Base-by-base conservation (phyloP, 371 early-diverging fungal species). In the Nematocida sp. region DNA sequence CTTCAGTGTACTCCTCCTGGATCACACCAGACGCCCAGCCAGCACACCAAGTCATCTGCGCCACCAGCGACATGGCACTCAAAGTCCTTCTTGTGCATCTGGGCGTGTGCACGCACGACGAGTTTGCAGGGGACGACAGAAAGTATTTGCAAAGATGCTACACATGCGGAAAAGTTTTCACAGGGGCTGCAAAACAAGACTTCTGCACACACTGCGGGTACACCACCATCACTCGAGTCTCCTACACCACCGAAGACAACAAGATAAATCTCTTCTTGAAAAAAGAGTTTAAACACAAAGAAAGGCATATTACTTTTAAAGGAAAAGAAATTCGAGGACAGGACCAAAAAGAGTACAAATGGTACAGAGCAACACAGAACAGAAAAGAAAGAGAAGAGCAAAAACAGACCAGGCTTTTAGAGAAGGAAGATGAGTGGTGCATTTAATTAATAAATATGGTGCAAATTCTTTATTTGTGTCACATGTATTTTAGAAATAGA, bases 331-430 rank as follows among this genome's bases (percentile, higher is more conserved):
- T 76, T 15, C 17, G 36, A 19, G 36, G 45, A 5, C 48, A 64
- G 29, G 76, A 76, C 41, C 76, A 76, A 41, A 76, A 76, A 31
- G 76, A 52, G 46, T 76, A 76, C 60, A 63, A 31, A 5, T 41
- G 74, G 56, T 65, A 76, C 74, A 58, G 36, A 46, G 37, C 3
- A 23, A 13, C 21, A 5, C 40, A 76, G 37, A 63, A 32, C 32
- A 38, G 41, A 4, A 37, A 67, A 1, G 51, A 52, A 13, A 27
- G 23, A 25, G 1, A 70, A 50, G 60, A 70, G 8, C 4, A 32
- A 23, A 58, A 60, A 37, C 4, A 36, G n/a, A 2, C 32, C 5
- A 56, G 15, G 8, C 0, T 4, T 5, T 8, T 43, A 50, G 11
- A 56, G 21, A 11, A 43, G 1, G 31, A 29, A 25, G 13, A 41